Base-by-base conservation (phyloP, 768 basidiomycete genomes). In the Lactarius hengduanensis region DNA sequence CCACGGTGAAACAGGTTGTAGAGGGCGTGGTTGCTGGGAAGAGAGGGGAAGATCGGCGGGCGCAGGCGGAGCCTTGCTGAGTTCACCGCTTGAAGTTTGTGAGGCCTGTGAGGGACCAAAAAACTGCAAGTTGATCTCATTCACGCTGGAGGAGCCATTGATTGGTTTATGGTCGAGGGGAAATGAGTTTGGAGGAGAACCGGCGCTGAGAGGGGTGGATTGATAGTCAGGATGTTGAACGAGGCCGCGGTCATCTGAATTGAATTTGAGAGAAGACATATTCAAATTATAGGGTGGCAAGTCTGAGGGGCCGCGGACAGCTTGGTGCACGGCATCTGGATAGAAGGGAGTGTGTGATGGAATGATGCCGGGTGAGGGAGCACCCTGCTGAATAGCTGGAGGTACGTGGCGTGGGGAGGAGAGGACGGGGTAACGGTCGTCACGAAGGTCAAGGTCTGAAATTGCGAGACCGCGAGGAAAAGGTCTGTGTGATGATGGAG, bases 361-460 rank as follows among this genome's bases (percentile, higher is more conserved):
- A 67, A 47, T 20, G 16, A 32, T 18, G 61, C 57, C 61, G 26
- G 32, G n/a, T 1, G 36, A 57, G 32, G 55, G 32, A 11, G 47
- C 30, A 16, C 16, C 26, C 30, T 38, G 61, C 10, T 63, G 59
- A 15, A 40, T 53, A 63, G 45, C 8, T 16, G 66, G 53, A 61
- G 69, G 54, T 60, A 59, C 54, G 66, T 66, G 56, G 65, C 59
- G 56, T 28, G 72, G 59, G 32, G 76, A 63, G 36, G 76, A 63
- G 22, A 78, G 71, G 57, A 78, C 64, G 20, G 82, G 78, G 70
- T 88, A 87, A 73, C 88, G 80, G 73, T 82, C 83, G 78, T 88
- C 88, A 71, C 81, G 80, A 74, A 85, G 82, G 76, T 87, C 85
- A 68, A 85, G 79, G 64, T 88, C 87, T 64, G 83, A 78, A 74